Evolutionary conservation across 2,329 filamentous ascomycete species (phyloP), one percentile per base, ranked within the genome.

Genomic region (Aspergillus piperis): DNA sequence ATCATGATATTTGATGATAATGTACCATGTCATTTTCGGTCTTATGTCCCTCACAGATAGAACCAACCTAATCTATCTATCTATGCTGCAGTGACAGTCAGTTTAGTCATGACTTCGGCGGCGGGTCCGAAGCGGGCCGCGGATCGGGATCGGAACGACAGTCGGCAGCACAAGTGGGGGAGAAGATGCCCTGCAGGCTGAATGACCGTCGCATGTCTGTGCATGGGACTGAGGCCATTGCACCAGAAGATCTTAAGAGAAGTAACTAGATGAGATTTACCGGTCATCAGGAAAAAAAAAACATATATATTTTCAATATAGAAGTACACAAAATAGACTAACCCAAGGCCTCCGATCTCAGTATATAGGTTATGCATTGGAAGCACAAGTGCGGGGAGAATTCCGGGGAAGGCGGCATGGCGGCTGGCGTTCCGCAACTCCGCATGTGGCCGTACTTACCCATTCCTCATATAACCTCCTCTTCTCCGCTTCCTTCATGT

Each of bases 401-500:
- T 66, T 13, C 64, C 57, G 64, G 63, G 65, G 63, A 60, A 60
- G 48, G 44, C 23, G 59, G 27, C n/a, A 21, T 32, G 17, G 60
- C 62, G 60, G 63, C 50, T 57, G 32, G 23, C 30, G 60, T 67
- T 67, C 66, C 65, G 65, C 65, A 60, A 50, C 66, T 67, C 66
- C 66, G 65, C 61, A 55, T 52, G 54, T 57, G 60, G 51, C 64
- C 63, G 61, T 55, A 23, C 42, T 15, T 41, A 30, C 15, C 27
- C 38, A 39, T 23, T 32, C 32, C 25, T 13, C 27, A 52, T 53
- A 54, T 38, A 59, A 49, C 19, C 32, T 11, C 21, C n/a, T 8
- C 15, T 19, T 36, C 39, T 52, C 49, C 30, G 6, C 49, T 39
- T 23, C n/a, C 47, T 27, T 50, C 13, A 50, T 2, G 17, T 17